A percentile compares a stretch with the other conserved stretches of the same genome.
These are phyloP conservation scores for Lizonia empirigonia DNA, from an alignment of 2,329 filamentous ascomycete species.

Conservation along the genomic window DNA sequence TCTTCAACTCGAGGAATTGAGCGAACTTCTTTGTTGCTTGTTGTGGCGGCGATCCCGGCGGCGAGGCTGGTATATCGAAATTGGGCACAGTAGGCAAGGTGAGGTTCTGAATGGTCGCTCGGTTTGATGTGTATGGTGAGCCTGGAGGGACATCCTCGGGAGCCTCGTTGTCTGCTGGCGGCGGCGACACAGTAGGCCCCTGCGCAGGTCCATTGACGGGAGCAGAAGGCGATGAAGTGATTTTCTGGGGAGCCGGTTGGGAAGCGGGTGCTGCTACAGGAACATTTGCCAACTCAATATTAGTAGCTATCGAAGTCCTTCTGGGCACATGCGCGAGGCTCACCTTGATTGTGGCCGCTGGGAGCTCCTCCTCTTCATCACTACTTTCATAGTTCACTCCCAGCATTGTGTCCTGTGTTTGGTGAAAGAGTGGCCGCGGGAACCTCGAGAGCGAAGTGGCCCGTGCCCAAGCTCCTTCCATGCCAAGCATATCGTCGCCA, in stretches of 20 bases:
- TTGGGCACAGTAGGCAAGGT: slow-evolving; percentile 75
- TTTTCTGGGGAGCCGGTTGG: slow-evolving; percentile 13
- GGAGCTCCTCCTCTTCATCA: slow-evolving; percentile 54
- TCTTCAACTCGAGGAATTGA: slow-evolving; percentile 78
- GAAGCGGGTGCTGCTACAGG: slow-evolving; percentile 20
- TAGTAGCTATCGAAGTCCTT: slow-evolving; percentile 55
- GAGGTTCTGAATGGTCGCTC: slow-evolving; percentile 69
- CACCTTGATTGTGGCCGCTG: slow-evolving; percentile 47
- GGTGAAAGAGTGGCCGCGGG: slow-evolving; percentile 2
- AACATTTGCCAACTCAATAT: slow-evolving; percentile 45
- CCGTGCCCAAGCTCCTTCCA: slow-evolving; percentile 4
- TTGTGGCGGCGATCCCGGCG: slow-evolving; percentile 60
- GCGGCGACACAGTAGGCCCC: slow-evolving; percentile 35
- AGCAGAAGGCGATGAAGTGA: slow-evolving; percentile 14
- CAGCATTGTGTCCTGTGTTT: slow-evolving; percentile 41
- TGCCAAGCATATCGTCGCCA: slow-evolving; percentile 19
- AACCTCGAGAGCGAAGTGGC: slow-evolving; percentile 1
- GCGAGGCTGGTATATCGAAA: slow-evolving; percentile 75
- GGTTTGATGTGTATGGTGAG: slow-evolving; percentile 72
- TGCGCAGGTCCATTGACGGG: slow-evolving; percentile 34
- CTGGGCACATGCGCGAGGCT: slow-evolving; percentile 31
- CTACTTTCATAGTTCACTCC: slow-evolving; percentile 53
- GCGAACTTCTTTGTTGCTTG: slow-evolving; percentile 69
- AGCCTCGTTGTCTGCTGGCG: slow-evolving; percentile 21
- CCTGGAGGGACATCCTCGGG: slow-evolving; percentile 34